These are phyloP conservation scores for Myxozyma vanderwaltii DNA, from an alignment of 805 yeast species.

Conservation along the genomic window DNA sequence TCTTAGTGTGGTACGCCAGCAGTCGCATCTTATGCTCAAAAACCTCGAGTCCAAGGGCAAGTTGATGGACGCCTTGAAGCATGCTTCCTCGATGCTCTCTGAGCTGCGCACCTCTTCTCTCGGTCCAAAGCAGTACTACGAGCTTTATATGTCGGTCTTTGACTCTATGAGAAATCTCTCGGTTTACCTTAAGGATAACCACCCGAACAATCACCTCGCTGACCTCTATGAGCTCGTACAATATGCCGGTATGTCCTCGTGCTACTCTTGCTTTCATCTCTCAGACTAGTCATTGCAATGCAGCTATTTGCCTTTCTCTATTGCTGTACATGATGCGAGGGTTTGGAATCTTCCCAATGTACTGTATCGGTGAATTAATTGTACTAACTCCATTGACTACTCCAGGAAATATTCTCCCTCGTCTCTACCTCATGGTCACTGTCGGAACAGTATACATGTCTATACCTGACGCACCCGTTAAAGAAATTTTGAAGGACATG, in stretches of 20 bases:
- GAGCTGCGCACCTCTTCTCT: constrained; percentile 76
- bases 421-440: constrained; percentile 91
- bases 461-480: constrained; percentile 72
- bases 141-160: constrained; percentile 71
- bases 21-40: constrained; percentile 73
- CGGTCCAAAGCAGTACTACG: constrained; percentile 91
- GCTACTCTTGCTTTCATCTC: not conserved
- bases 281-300: not conserved
- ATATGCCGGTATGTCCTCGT: constrained; percentile 58
- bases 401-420: constrained; percentile 77
- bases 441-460: constrained; percentile 90
- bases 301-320: too few species aligned
- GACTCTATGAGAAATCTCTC: constrained; percentile 77
- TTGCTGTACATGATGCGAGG: not conserved
- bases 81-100: constrained; percentile 76
- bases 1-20: constrained; percentile 60
- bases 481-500: constrained; percentile 91
- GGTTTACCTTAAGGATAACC: constrained; percentile 63
- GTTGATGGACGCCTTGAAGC: constrained; percentile 84
- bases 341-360: not conserved
- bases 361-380: not conserved
- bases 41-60: constrained; percentile 67
- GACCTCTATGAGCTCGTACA: constrained; percentile 94
- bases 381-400: not conserved
- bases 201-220: constrained; percentile 71